These are phyloP conservation scores for Lactarius quietus DNA, from an alignment of 768 basidiomycete genomes.

Conservation along the genomic window DNA sequence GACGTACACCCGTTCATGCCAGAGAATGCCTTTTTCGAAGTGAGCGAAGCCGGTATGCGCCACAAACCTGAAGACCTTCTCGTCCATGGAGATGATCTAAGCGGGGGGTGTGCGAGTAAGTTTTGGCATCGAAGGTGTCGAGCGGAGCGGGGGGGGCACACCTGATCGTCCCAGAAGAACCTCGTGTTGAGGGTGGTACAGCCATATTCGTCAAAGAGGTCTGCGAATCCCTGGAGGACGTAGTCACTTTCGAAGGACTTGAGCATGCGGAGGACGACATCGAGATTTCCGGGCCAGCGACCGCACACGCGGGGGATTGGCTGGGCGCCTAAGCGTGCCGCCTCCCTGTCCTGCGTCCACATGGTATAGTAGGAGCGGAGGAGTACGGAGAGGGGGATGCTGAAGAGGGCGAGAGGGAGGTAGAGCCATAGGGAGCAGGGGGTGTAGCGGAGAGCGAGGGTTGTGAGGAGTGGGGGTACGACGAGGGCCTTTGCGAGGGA, in stretches of 20 bases:
- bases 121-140: not conserved
- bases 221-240: conserved; percentile 29
- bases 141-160: conserved; percentile 5
- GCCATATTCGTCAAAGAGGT: conserved; percentile 30
- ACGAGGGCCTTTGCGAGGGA: conserved; percentile 17
- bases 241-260: conserved; percentile 29
- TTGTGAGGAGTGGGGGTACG: conserved; percentile 17
- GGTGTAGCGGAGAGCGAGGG: conserved; percentile 9
- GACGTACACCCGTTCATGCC: conserved; percentile 27
- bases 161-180: conserved; percentile 36
- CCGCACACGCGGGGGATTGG: conserved; percentile 32
- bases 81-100: conserved; percentile 26
- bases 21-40: conserved; percentile 25
- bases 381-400: conserved; percentile 12
- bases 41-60: conserved; percentile 24
- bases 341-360: conserved; percentile 23
- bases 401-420: conserved; percentile 6
- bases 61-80: conserved; percentile 22
- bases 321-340: conserved; percentile 23
- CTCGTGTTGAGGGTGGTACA: conserved; percentile 33
- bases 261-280: conserved; percentile 30
- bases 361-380: conserved; percentile 12
- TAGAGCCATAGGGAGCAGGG: conserved; percentile 1
- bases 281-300: conserved; percentile 35
- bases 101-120: not conserved